phyloP scores from a whole-genome alignment of 2,329 filamentous ascomycete species.

The Colletotrichum spaethianum region DNA sequence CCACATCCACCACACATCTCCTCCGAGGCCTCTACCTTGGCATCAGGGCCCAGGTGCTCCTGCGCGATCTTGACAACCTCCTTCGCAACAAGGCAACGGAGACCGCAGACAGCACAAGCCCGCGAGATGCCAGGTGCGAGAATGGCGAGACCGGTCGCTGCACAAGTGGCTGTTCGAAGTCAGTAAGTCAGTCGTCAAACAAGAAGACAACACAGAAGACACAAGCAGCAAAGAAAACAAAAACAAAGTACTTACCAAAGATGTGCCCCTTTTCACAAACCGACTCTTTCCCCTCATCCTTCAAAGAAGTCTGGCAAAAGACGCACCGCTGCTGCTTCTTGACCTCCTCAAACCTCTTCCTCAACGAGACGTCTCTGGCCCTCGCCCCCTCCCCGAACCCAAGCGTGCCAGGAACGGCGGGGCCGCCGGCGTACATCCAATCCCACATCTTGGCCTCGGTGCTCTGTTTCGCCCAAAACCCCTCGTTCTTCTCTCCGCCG shows the following conservation, averaged over 20 bases:
- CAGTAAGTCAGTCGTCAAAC: neutral
- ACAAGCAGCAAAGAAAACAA: neutral
- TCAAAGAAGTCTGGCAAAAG: conserved; percentile 60
- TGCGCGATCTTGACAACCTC: conserved; percentile 55
- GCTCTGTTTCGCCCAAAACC: conserved; percentile 51
- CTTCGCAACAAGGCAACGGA: conserved; percentile 62
- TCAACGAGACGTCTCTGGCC: conserved; percentile 46
- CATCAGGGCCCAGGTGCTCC: conserved; percentile 48
- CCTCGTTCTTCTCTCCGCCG: neutral
- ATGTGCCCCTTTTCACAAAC: conserved; percentile 56
- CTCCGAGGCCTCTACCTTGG: conserved; percentile 49
- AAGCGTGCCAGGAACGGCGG: conserved; percentile 58
- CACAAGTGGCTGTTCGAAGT: conserved; percentile 62
- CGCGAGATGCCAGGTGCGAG: conserved; percentile 67
- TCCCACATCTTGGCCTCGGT: conserved; percentile 71
- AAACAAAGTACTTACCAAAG: conserved; percentile 54
- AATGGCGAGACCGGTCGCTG: conserved; percentile 68
- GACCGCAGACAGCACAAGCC: conserved; percentile 68
- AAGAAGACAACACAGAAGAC: neutral
- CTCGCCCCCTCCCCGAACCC: conserved; percentile 35
- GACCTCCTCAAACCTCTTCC: conserved; percentile 55
- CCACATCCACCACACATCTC: conserved; percentile 58
- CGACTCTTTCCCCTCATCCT: conserved; percentile 51
- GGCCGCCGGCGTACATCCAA: conserved; percentile 71
- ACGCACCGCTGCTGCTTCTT: conserved; percentile 58